A percentile compares a stretch with the other conserved stretches of the same genome.
Conservation (phyloP, 441 rosid genomes). For the Populus hybrid region DNA sequence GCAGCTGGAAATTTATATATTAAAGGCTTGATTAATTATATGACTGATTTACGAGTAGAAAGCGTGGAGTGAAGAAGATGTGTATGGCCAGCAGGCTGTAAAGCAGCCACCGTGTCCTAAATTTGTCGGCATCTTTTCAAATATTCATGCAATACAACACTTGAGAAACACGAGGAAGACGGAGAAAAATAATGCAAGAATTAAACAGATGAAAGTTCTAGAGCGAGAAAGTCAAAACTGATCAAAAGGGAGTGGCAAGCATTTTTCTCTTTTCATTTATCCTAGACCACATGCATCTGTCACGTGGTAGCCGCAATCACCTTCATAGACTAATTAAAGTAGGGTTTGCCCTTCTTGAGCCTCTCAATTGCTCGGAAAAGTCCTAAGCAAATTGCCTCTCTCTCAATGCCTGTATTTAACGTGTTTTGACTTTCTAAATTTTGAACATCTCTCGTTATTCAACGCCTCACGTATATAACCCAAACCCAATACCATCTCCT, state of each 20-base stretch:
- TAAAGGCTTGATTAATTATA: background rate
- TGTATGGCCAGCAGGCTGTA: background rate
- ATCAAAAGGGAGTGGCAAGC: background rate
- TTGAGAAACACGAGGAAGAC: conserved; percentile 16
- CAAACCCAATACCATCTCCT: background rate
- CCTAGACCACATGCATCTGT: background rate
- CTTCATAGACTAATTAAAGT: conserved; percentile 17
- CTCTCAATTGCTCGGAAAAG: conserved; percentile 39
- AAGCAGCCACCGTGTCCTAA: background rate
- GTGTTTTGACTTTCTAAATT: conserved; percentile 50
- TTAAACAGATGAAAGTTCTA: background rate
- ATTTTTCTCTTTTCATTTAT: no score
- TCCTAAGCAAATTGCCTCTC: conserved; percentile 28
- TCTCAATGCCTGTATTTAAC: conserved; percentile 20
- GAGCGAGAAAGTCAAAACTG: conserved; percentile 15
- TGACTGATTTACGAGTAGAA: background rate
- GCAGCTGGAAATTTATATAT: background rate
- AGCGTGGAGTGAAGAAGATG: background rate
- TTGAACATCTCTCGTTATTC: conserved; percentile 18
- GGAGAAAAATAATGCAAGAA: background rate
- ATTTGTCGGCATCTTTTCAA: conserved; percentile 18
- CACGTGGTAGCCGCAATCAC: background rate
- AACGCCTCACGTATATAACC: background rate
- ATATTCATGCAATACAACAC: background rate
- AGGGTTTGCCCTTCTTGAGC: conserved; percentile 36